phyloP scores from a whole-genome alignment of 306 rosid species.

The Casuarina equisetifolia region DNA sequence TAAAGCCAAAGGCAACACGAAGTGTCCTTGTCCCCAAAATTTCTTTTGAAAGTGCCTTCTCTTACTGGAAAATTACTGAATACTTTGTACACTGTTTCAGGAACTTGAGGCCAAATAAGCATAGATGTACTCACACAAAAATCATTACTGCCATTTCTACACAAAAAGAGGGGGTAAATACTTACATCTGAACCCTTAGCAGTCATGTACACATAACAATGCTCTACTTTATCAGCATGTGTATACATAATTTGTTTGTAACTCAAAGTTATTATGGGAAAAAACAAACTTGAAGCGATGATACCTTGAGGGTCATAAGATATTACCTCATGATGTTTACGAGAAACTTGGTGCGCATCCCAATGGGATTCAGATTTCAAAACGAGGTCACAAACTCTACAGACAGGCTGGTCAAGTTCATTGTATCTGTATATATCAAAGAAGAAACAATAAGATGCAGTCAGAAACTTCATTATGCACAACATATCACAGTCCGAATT shows the following conservation, averaged over 20 bases:
- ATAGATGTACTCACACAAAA: neutral
- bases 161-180: neutral
- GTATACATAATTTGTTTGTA: neutral
- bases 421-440: conserved; percentile 59
- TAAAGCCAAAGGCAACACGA: neutral
- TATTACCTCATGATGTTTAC: conserved; percentile 84
- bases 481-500: neutral
- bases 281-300: neutral
- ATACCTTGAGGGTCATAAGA: conserved; percentile 5
- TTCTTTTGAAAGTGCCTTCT: too few relatives aligned
- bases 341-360: conserved; percentile 88
- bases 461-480: conserved; percentile 22
- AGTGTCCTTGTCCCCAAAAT: neutral
- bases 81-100: neutral
- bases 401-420: conserved; percentile 77
- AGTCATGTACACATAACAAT: neutral
- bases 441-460: neutral
- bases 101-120: neutral
- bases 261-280: neutral
- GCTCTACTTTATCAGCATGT: neutral
- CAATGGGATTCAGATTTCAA: conserved; percentile 70
- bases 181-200: neutral
- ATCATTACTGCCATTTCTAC: neutral
- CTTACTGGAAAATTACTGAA: neutral
- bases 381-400: conserved; percentile 75